These are phyloP conservation scores for Polygonum maritimum DNA, from an alignment of 148 eudicot species.

Conservation along the genomic window DNA sequence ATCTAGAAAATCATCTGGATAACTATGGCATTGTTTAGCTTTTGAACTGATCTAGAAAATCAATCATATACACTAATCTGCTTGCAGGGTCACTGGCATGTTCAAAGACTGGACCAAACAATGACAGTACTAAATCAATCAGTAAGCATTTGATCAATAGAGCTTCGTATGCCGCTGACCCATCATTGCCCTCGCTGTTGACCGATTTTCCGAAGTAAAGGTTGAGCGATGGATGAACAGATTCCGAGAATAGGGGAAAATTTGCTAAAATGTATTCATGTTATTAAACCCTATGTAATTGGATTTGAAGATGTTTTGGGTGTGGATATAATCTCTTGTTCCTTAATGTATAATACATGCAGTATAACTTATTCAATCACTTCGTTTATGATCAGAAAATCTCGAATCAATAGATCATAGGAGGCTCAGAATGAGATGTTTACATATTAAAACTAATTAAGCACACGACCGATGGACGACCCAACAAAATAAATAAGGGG, in stretches of 20 bases:
- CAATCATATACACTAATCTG: not conserved
- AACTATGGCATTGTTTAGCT: not conserved
- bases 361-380: not conserved
- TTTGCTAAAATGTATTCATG: not conserved
- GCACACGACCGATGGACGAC: too few relatives aligned
- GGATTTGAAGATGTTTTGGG: not conserved
- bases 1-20: not conserved
- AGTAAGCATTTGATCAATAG: not conserved
- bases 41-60: not conserved
- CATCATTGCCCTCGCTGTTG: not conserved
- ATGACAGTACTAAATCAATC: not conserved
- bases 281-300: not conserved
- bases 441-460: too few relatives aligned
- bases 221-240: not conserved
- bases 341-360: not conserved
- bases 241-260: not conserved
- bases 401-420: too few relatives aligned
- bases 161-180: not conserved
- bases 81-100: not conserved
- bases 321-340: not conserved
- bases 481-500: too few relatives aligned
- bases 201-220: constrained; percentile 7
- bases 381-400: not conserved
- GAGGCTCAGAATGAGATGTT: too few relatives aligned
- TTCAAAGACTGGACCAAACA: not conserved